These are phyloP conservation scores for Penicillium sp. DNA, from an alignment of 2,329 filamentous ascomycete species.

Conservation along the genomic window DNA sequence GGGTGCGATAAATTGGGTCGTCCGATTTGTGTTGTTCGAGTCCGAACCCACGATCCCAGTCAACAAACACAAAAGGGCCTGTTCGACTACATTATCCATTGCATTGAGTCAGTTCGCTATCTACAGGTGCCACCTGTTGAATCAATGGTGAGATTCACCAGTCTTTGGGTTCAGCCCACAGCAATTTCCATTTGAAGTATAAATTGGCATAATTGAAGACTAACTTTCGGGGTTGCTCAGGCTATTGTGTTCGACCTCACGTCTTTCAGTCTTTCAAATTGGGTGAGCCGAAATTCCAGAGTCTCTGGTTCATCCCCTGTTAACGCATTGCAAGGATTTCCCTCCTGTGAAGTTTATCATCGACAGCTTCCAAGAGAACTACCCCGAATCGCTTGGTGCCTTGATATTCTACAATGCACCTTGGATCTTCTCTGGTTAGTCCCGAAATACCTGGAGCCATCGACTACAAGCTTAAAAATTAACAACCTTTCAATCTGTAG, in stretches of 20 bases:
- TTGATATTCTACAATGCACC: slow-evolving; percentile 92
- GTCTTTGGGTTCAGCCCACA: neutral
- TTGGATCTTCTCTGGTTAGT: slow-evolving; percentile 19
- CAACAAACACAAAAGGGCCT: slow-evolving; percentile 38
- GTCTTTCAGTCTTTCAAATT: slow-evolving; percentile 85
- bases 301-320: neutral
- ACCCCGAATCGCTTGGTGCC: slow-evolving; percentile 86
- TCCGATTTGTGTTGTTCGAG: slow-evolving; percentile 43
- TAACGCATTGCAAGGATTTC: slow-evolving; percentile 64
- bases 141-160: slow-evolving; percentile 15
- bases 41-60: slow-evolving; percentile 36
- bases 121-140: slow-evolving; percentile 29
- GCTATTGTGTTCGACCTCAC: slow-evolving; percentile 93
- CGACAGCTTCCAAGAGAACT: slow-evolving; percentile 96
- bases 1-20: slow-evolving; percentile 40
- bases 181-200: neutral
- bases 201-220: neutral
- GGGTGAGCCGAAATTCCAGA: slow-evolving; percentile 57
- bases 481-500: neutral
- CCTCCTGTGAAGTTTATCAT: slow-evolving; percentile 96
- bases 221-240: slow-evolving; percentile 46
- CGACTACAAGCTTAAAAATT: neutral
- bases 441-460: neutral
- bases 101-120: slow-evolving; percentile 41
- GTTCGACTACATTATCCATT: slow-evolving; percentile 45